Base-by-base conservation (phyloP, 2,329 filamentous ascomycete species). In the Pseudopithomyces chartarum region DNA sequence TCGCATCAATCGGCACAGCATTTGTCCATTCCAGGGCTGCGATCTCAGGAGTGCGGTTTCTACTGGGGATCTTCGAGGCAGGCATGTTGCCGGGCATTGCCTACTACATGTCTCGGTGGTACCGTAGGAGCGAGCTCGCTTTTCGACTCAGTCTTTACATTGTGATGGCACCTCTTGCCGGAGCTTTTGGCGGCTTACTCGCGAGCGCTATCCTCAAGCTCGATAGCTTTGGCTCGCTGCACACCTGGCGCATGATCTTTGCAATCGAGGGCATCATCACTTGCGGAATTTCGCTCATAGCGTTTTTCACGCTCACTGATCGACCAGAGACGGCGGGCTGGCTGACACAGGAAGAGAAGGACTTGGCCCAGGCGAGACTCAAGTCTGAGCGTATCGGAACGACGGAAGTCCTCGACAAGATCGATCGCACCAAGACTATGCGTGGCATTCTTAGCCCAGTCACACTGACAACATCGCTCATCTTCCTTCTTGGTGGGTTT, bases 81-180 rank as follows among this genome's bases (percentile, higher is more conserved):
- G 89, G 89, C 7, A 86, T 92, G 84, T 73, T 91, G 52, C 89
- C 89, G 0, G 89, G 89, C 0, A 90, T 90, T 39, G 87, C 88
- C 0, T 92, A 91, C 73, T 91, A 91, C 64, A 76, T 91, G 19
- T 87, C 84, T 0, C 79, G 88, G 50, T 91, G 88, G 88, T 91
- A 91, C 63, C 80, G 87, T n/a, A 80, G 86, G 32, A 83, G 82
- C 48, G 89, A 92, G 72, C 77, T 91, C 6, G 82, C 85, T 0
- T 90, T 90, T 70, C 82, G 88, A 0, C 77, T 91, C 0, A 84
- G 86, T 0, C 76, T 90, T 1, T 91, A 90, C 74, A 85, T 91
- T 53, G 86, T 90, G 54, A 89, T 87, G 83, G 85, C 87, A 0
- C 87, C 88, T 0, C 78, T 91, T 0, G 88, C 88, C 0, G 88